Conservation (phyloP, 176 grass and related monocot genomes). For the Ampelocalamus luodianensis region DNA sequence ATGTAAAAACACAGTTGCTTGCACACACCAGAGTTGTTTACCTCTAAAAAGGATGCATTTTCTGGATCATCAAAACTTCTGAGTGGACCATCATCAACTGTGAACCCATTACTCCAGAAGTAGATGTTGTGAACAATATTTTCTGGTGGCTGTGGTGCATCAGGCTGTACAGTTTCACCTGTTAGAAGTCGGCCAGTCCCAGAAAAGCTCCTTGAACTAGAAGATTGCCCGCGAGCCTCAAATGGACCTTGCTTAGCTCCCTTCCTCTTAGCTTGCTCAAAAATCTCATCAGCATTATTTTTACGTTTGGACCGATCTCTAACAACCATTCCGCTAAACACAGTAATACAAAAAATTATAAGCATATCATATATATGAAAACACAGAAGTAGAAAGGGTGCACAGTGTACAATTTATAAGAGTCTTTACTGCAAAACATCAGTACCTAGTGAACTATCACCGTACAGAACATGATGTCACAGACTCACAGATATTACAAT, state of each 20-base stretch:
- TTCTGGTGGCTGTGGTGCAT: conserved; percentile 57
- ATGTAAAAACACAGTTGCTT: conserved; percentile 13
- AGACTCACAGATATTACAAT: background rate
- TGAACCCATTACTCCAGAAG: conserved; percentile 92
- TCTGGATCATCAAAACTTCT: conserved; percentile 91
- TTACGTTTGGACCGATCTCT: conserved; percentile 71
- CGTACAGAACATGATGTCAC: background rate
- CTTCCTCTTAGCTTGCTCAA: conserved; percentile 75
- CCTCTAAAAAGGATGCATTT: conserved; percentile 81
- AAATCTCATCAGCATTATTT: conserved; percentile 56
- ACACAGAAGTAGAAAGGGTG: background rate
- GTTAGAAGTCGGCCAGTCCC: conserved; percentile 71
- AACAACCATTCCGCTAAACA: conserved; percentile 70
- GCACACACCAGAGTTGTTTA: conserved; percentile 53
- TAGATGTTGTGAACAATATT: conserved; percentile 66
- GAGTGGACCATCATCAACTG: conserved; percentile 82
- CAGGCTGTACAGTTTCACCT: conserved; percentile 58
- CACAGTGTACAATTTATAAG: background rate
- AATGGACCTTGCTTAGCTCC: conserved; percentile 57
- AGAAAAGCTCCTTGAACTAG: conserved; percentile 72
- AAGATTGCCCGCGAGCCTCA: conserved; percentile 46
- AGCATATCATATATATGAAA: background rate
- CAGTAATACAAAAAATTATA: background rate
- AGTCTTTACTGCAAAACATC: background rate
- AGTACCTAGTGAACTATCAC: background rate